Evolutionary conservation across 176 grass and related monocot genomes (phyloP).

Genomic region (Themeda triandra): DNA sequence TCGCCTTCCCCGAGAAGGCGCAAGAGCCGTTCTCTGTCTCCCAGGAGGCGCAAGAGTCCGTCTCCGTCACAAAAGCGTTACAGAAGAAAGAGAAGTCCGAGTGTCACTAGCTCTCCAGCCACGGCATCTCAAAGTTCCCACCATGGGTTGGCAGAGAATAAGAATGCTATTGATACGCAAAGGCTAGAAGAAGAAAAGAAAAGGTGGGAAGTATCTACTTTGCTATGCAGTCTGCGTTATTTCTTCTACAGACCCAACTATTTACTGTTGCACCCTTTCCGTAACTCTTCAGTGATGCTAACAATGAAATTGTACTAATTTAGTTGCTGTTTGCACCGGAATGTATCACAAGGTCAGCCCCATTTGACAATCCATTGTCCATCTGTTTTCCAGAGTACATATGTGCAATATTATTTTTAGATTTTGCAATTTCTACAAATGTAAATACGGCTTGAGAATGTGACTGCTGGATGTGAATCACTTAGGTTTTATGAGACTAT

Average conservation of each 20-base stretch:
- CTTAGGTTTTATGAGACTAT: neutral
- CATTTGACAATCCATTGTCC: slow-evolving; percentile 19
- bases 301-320: slow-evolving; percentile 23
- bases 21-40: slow-evolving; percentile 52
- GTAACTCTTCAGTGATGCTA: neutral
- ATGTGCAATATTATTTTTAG: neutral
- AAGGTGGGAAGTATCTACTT: slow-evolving; percentile 74
- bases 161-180: slow-evolving; percentile 67
- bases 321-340: slow-evolving; percentile 32
- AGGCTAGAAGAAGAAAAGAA: slow-evolving; percentile 97
- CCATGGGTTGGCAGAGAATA: slow-evolving; percentile 46
- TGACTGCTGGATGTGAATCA: neutral
- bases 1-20: slow-evolving; percentile 63
- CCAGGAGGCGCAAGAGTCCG: slow-evolving; percentile 49
- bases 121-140: slow-evolving; percentile 41
- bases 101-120: slow-evolving; percentile 41
- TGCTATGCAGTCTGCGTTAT: slow-evolving; percentile 26
- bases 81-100: slow-evolving; percentile 73
- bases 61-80: slow-evolving; percentile 57
- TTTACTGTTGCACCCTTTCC: neutral
- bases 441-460: neutral
- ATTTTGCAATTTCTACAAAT: neutral
- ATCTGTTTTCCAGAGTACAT: neutral
- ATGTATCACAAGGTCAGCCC: slow-evolving; percentile 31
- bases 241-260: neutral